These are phyloP conservation scores for Serendipita sp. DNA, from an alignment of 1,284 basidiomycete genomes.

Conservation along the genomic window DNA sequence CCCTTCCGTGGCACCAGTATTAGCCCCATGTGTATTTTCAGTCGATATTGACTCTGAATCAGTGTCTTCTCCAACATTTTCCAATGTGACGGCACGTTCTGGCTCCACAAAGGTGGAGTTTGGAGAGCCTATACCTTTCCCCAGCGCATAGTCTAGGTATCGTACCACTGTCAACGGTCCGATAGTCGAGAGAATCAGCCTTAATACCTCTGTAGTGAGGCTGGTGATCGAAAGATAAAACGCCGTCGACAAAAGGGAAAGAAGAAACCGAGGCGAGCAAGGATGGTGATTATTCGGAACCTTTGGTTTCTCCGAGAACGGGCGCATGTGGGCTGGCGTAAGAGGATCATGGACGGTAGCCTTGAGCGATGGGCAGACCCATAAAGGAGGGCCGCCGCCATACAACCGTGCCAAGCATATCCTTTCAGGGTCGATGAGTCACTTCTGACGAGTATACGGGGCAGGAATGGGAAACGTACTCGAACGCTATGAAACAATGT, in stretches of 20 bases:
- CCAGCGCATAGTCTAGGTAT: slow-evolving; percentile 76
- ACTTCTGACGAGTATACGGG: slow-evolving; percentile 11
- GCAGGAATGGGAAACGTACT: slow-evolving; percentile 27
- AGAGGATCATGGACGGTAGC: slow-evolving; percentile 56
- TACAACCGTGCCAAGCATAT: slow-evolving; percentile 73
- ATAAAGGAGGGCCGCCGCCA: slow-evolving; percentile 66
- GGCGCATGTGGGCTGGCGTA: slow-evolving; percentile 40
- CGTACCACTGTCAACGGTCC: slow-evolving; percentile 64
- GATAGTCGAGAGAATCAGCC: slow-evolving; percentile 57
- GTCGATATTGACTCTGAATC: slow-evolving; percentile 7
- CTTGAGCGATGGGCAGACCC: slow-evolving; percentile 49
- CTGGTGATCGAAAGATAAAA: slow-evolving; percentile 76
- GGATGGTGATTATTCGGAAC: slow-evolving; percentile 47
- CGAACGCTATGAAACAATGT: slow-evolving; percentile 36
- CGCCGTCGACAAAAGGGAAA: slow-evolving; percentile 76
- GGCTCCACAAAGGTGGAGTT: slow-evolving; percentile 31
- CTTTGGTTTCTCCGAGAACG: slow-evolving; percentile 16
- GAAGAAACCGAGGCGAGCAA: slow-evolving; percentile 66
- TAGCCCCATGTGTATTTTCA: slow-evolving; percentile 5
- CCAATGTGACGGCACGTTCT: slow-evolving; percentile 52
- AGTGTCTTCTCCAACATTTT: slow-evolving; percentile 40
- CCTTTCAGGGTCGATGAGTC: slow-evolving; percentile 26
- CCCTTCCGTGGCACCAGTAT: slow-evolving; percentile 10
- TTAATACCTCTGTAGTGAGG: slow-evolving; percentile 60
- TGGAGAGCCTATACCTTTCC: slow-evolving; percentile 46